Evolutionary conservation across 2,329 filamentous ascomycete species (phyloP), one percentile per base, ranked within the genome.

Genomic region (Fusarium bulbicola): DNA sequence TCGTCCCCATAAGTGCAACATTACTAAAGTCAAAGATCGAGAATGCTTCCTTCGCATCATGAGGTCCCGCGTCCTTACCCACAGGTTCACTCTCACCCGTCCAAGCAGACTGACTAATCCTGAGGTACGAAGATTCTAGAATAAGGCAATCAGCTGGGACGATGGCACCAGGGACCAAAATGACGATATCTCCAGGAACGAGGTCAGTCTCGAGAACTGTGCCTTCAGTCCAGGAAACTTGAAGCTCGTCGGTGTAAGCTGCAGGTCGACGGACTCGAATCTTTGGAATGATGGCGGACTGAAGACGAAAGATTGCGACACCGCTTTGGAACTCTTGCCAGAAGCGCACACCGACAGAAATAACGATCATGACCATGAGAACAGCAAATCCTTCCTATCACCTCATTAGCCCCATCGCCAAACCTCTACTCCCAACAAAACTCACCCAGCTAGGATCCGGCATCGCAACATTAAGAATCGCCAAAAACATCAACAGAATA

Each of bases 261-360:
- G 37, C 13, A 1, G 59, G 59, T 21, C 59, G 59, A 7, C 47
- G 59, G 7, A 43, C 59, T 13, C 59, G 37, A 32, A 61, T 28
- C 49, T 43, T 61, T 30, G 59, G 59, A 32, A 43, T 30, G 37
- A 61, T 61, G 37, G 59, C 52, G 3, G 49, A 43, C 30, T 61
- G 59, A 15, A 61, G 59, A 9, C 59, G 59, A 18, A 61, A 61
- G 5, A 61, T 34, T 1, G 59, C 59, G 1, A 61, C 28, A 1
- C 59, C 59, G 21, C 59, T 61, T 37, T 43, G 59, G 30, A 57
- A 61, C 9, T 61, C 59, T 16, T 61, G 59, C 59, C 59, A 61
- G 30, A 61, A 61, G 3, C 59, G 59, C 6, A 61, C 59, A 7
- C 24, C 59, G 20, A 42, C 37, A 0, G 59, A 61, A 5, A 61